phyloP scores from a whole-genome alignment of 257 asterid genomes.

The Primulina eburnea region DNA sequence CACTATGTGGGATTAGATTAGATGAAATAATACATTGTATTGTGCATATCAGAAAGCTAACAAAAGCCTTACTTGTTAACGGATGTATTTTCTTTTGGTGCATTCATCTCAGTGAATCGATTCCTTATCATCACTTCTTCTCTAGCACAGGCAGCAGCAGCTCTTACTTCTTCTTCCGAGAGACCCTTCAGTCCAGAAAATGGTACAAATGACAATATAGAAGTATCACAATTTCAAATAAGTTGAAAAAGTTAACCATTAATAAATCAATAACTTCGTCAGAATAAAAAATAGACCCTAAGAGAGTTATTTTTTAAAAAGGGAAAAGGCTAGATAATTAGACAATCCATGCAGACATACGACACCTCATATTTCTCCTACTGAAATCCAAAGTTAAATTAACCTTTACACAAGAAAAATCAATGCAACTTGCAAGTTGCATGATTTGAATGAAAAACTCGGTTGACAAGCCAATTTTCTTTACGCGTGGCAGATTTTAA shows the following conservation, averaged over 20 bases:
- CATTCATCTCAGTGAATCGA: conserved; percentile 98
- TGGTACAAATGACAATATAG: conserved; percentile 22
- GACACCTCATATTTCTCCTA: not conserved
- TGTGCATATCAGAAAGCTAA: conserved; percentile 1
- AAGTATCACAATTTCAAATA: conserved; percentile 15
- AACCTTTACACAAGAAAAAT: not conserved
- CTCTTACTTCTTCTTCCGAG: conserved; percentile 96
- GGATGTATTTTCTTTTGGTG: conserved; percentile 82
- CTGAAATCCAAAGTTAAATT: not conserved
- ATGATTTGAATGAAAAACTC: not conserved
- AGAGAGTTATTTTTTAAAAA: not conserved
- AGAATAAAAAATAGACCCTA: not conserved
- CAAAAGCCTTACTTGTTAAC: conserved; percentile 72
- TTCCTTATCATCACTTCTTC: conserved; percentile 98
- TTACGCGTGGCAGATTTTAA: too few relatives aligned
- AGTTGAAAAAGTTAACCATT: conserved; percentile 12
- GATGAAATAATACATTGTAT: too few relatives aligned
- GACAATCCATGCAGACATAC: conserved; percentile 2
- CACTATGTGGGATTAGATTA: not conserved
- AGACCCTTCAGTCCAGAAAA: conserved; percentile 65
- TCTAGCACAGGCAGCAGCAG: conserved; percentile 98
- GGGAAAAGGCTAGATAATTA: conserved; percentile 2
- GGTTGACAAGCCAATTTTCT: not conserved
- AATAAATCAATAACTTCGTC: not conserved
- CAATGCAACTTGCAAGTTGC: not conserved